Evolutionary conservation across 2,329 filamentous ascomycete species (phyloP).

Genomic region (Alternaria sp.): DNA sequence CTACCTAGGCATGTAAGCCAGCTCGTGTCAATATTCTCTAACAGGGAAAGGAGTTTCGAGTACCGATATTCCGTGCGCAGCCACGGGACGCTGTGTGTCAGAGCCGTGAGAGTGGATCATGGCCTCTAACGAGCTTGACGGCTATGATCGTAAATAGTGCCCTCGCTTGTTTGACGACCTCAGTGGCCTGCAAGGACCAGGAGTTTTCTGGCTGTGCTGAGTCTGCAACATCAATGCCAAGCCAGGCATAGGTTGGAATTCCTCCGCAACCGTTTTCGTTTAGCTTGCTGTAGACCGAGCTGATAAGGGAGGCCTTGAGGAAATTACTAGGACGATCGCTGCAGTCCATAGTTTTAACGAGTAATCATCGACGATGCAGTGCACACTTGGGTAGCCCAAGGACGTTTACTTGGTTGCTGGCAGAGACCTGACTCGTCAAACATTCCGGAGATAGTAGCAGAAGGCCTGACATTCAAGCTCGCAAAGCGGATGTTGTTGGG

Average conservation of each 20-base stretch:
- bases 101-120: constrained; percentile 23
- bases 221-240: constrained; percentile 8
- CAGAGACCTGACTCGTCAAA: not conserved
- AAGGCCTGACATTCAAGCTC: not conserved
- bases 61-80: constrained; percentile 31
- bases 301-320: not conserved
- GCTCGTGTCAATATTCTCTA: constrained; percentile 20
- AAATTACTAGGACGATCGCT: constrained; percentile 3
- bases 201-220: constrained; percentile 16
- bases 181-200: constrained; percentile 20
- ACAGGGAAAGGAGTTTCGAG: constrained; percentile 30
- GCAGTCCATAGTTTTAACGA: not conserved
- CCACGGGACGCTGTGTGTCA: constrained; percentile 31
- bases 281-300: constrained; percentile 14
- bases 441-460: not conserved
- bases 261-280: constrained; percentile 19
- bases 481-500: not conserved
- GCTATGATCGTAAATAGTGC: constrained; percentile 12
- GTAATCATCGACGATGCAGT: constrained; percentile 2
- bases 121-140: constrained; percentile 23
- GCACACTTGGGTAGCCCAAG: not conserved
- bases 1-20: constrained; percentile 24
- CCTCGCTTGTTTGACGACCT: constrained; percentile 22
- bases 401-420: not conserved
- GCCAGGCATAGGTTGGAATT: constrained; percentile 16